phyloP scores from a whole-genome alignment of 202 grass and related monocot species.

The Zizania palustris region DNA sequence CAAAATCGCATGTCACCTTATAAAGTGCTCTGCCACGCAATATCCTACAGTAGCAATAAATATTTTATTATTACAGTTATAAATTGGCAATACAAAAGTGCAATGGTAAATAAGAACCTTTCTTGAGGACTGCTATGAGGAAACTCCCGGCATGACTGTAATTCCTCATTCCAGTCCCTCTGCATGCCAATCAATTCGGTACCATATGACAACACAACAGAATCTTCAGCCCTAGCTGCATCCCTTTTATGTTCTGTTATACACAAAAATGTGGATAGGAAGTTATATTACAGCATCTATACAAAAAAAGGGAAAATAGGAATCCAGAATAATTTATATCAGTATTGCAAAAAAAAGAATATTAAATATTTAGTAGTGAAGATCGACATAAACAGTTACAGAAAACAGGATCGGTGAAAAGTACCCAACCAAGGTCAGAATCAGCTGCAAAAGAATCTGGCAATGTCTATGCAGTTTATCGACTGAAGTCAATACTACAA shows the following conservation, averaged over 20 bases:
- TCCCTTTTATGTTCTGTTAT: constrained; percentile 84
- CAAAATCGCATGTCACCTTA: constrained; percentile 98
- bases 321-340: constrained; percentile 14
- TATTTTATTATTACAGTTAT: constrained; percentile 24
- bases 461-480: not conserved
- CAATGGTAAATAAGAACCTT: constrained; percentile 58
- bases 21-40: constrained; percentile 94
- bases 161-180: constrained; percentile 99
- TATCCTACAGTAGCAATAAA: constrained; percentile 66
- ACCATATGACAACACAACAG: constrained; percentile 80
- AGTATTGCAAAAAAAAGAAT: not conserved
- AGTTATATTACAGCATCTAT: not conserved
- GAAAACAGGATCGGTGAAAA: not conserved
- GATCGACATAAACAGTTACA: not conserved
- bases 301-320: not conserved
- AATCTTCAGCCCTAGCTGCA: constrained; percentile 87
- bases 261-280: constrained; percentile 21
- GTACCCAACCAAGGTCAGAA: not conserved
- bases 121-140: constrained; percentile 87
- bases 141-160: constrained; percentile 95
- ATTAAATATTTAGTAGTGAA: not conserved
- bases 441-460: constrained; percentile 1
- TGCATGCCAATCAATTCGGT: constrained; percentile 97
- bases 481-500: not conserved
- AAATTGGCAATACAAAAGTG: constrained; percentile 24